Evolutionary conservation across 2,329 filamentous ascomycete species (phyloP), one percentile per base, ranked within the genome.

Genomic region (Cordyceps javanica): DNA sequence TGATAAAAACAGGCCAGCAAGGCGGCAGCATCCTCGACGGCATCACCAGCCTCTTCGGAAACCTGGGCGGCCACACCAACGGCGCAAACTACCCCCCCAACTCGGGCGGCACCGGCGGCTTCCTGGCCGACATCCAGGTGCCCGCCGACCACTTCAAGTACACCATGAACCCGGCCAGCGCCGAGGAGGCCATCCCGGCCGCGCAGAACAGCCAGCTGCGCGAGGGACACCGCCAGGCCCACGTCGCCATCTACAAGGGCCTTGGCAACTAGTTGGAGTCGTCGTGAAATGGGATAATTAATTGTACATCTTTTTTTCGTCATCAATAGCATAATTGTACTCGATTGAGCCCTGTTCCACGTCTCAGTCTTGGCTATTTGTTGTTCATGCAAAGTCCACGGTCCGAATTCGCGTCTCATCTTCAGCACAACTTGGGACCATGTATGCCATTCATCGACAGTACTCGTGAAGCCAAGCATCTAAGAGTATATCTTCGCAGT

Each of bases 201-300:
- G 28, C 30, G 32, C 23, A 39, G 11, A 55, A 55, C 53, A 55
- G 53, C 42, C 53, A 55, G 53, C 32, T 55, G 23, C 30, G 53
- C n/a, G 53, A 55, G 42, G 53, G 53, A 19, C 53, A 55, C 53
- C 53, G 53, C 34, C 19, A 48, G 32, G 53, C 53, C 10, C 53
- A 55, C 32, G 53, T 19, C 23, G 32, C 32, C 30, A 36, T 55
- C 53, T 46, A 48, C 53, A 39, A 39, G 16, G 42, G 53, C n/a
- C 1, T 46, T 19, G 52, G 52, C n/a, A n/a, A 19, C 10, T 11
- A 23, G 42, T 3, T 19, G 39, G 30, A 2, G 14, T 6, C 13
- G 5, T 38, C 2, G 11, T 14, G n/a, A 21, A 21, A 13, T n/a
- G 16, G 26, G 8, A 21, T 2, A 9, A 25, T 3, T n/a, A n/a